Percentiles rank a stretch among this genome's conserved stretches.
These are phyloP conservation scores for Fusarium humuli DNA, from an alignment of 2,329 filamentous ascomycete species.

Conservation along the genomic window DNA sequence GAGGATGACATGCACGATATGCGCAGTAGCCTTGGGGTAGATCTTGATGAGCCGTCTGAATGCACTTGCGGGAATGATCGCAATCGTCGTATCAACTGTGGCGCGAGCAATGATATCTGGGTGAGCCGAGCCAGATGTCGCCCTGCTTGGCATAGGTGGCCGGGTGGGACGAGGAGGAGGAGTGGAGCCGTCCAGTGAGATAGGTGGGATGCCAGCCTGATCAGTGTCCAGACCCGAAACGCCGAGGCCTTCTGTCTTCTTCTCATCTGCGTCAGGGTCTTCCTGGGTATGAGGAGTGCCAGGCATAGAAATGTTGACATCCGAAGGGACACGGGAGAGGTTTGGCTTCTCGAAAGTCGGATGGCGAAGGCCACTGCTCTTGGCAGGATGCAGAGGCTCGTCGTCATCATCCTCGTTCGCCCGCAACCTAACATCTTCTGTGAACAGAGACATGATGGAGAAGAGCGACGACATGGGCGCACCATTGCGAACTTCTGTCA, in stretches of 20 bases:
- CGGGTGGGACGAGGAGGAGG: conserved; percentile 47
- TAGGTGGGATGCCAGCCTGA: conserved; percentile 73
- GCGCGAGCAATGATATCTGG: conserved; percentile 97
- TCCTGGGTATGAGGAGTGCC: conserved; percentile 55
- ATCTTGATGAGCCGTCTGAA: conserved; percentile 92
- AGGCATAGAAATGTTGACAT: conserved; percentile 51
- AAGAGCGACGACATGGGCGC: conserved; percentile 99
- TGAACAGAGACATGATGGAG: conserved; percentile 96
- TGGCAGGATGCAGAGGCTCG: conserved; percentile 35
- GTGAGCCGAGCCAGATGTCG: conserved; percentile 80
- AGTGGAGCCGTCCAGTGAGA: conserved; percentile 72
- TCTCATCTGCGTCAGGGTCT: conserved; percentile 21
- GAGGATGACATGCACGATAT: conserved; percentile 97
- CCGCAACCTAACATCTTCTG: conserved; percentile 88
- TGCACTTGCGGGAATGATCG: conserved; percentile 96
- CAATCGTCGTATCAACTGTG: conserved; percentile 96
- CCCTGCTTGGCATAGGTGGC: conserved; percentile 57
- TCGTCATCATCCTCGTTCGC: conserved; percentile 78
- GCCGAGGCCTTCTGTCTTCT: conserved; percentile 28
- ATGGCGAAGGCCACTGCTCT: conserved; percentile 48
- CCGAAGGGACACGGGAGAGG: conserved; percentile 26
- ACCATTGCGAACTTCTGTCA: conserved; percentile 97
- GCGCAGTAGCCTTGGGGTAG: conserved; percentile 94
- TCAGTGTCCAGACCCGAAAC: conserved; percentile 26
- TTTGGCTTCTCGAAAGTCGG: conserved; percentile 44